Conservation (phyloP, 83 land plant genomes). For the Thuja plicata region DNA sequence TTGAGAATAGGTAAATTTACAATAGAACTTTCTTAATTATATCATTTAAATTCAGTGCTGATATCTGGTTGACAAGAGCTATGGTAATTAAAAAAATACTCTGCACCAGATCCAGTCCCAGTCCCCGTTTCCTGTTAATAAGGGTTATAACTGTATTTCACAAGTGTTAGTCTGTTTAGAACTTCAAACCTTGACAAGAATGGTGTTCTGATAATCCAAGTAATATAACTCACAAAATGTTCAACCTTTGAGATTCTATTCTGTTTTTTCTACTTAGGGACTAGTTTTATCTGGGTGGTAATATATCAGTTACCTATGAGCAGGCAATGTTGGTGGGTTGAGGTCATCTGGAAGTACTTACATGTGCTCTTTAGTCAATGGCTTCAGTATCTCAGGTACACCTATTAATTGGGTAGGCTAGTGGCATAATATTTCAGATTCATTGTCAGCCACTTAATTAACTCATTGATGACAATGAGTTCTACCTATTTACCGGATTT, state of each 20-base stretch:
- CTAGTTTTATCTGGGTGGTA: not conserved
- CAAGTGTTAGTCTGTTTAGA: not conserved
- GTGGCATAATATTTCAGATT: slow-evolving; percentile 5
- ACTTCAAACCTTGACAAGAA: not conserved
- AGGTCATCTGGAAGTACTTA: slow-evolving; percentile 4
- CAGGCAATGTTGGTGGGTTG: not conserved
- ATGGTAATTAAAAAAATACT: too few species aligned
- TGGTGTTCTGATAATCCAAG: not conserved
- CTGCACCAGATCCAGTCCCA: too few species aligned
- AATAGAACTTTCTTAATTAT: too few species aligned
- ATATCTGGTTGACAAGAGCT: too few species aligned
- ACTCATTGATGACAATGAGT: not conserved
- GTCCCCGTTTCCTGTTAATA: too few species aligned
- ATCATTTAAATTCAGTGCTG: too few species aligned
- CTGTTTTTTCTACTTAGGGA: not conserved
- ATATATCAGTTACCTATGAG: not conserved
- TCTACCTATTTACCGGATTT: not conserved
- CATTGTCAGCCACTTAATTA: not conserved
- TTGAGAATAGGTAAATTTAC: too few species aligned
- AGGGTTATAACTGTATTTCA: not conserved
- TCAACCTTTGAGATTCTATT: not conserved
- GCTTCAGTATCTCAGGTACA: slow-evolving; percentile 12
- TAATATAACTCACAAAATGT: not conserved
- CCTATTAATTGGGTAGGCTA: not conserved
- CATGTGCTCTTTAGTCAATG: slow-evolving; percentile 9